Conservation (phyloP, 2,329 filamentous ascomycete genomes). For the Waltergamsia citrina region DNA sequence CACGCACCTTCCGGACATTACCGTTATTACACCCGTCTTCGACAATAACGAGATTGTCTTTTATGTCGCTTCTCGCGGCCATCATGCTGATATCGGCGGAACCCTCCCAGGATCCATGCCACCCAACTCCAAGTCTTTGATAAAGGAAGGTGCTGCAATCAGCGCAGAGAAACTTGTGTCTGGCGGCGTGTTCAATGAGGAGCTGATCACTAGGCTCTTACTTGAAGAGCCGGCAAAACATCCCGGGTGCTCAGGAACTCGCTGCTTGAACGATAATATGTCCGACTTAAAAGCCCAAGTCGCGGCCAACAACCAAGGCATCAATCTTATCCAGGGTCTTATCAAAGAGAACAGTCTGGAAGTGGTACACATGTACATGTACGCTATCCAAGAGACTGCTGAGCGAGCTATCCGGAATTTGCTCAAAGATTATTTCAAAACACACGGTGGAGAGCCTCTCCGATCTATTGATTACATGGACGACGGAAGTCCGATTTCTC, state of each 20-base stretch:
- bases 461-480: conserved; percentile 23
- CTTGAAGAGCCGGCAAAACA: conserved; percentile 66
- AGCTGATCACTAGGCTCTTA: conserved; percentile 65
- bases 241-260: conserved; percentile 67
- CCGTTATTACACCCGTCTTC: conserved; percentile 24
- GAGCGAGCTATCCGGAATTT: conserved; percentile 19
- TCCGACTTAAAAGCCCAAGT: conserved; percentile 83
- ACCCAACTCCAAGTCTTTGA: conserved; percentile 57
- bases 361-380: conserved; percentile 54
- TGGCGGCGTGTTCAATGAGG: conserved; percentile 69
- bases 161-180: conserved; percentile 63
- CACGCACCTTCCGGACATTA: conserved; percentile 27
- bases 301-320: conserved; percentile 79
- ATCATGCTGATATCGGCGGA: conserved; percentile 51
- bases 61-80: conserved; percentile 17
- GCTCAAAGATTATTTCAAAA: conserved; percentile 24
- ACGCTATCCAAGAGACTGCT: conserved; percentile 28
- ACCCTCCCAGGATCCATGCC: conserved; percentile 80
- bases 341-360: conserved; percentile 65
- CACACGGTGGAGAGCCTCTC: conserved; percentile 23
- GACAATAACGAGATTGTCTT: conserved; percentile 21
- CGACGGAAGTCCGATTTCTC: conserved; percentile 22
- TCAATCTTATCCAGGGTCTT: conserved; percentile 61
- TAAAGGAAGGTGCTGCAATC: conserved; percentile 56
- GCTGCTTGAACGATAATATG: conserved; percentile 73